Evolutionary conservation across 2,329 filamentous ascomycete genomes (phyloP).

Genomic region (Fusarium sp.): DNA sequence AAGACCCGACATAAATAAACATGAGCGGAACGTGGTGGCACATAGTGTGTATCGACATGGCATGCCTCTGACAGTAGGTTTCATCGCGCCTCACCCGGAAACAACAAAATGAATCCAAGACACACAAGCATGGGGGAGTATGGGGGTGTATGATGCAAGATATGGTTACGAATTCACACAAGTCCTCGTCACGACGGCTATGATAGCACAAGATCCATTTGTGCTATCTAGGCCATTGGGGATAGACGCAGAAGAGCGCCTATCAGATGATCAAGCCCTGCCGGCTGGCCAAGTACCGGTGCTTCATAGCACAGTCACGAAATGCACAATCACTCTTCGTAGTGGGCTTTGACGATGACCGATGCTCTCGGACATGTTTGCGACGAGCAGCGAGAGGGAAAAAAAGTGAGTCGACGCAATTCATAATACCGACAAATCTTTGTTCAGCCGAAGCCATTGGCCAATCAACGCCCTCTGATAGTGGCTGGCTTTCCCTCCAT

Average conservation of each 20-base stretch:
- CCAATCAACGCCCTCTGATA: constrained; percentile 52
- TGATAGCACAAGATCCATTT: constrained; percentile 35
- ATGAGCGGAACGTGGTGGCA: constrained; percentile 26
- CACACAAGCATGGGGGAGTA: constrained; percentile 24
- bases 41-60: constrained; percentile 19
- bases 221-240: constrained; percentile 10
- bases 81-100: constrained; percentile 47
- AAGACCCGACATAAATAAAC: constrained; percentile 16
- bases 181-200: constrained; percentile 32
- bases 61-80: constrained; percentile 27
- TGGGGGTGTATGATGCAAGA: constrained; percentile 33
- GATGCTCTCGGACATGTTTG: constrained; percentile 44
- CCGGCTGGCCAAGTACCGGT: constrained; percentile 15
- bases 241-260: constrained; percentile 20
- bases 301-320: constrained; percentile 12
- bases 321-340: constrained; percentile 4
- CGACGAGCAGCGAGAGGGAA: constrained; percentile 37
- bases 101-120: constrained; percentile 36
- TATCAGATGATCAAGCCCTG: constrained; percentile 14
- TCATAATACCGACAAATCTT: constrained; percentile 42
- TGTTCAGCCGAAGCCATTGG: constrained; percentile 47
- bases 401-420: constrained; percentile 41
- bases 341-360: constrained; percentile 2
- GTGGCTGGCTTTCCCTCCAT: constrained; percentile 35
- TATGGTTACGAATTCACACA: constrained; percentile 36